Conservation (phyloP, 2,329 filamentous ascomycete species). For the Fusarium napiforme region DNA sequence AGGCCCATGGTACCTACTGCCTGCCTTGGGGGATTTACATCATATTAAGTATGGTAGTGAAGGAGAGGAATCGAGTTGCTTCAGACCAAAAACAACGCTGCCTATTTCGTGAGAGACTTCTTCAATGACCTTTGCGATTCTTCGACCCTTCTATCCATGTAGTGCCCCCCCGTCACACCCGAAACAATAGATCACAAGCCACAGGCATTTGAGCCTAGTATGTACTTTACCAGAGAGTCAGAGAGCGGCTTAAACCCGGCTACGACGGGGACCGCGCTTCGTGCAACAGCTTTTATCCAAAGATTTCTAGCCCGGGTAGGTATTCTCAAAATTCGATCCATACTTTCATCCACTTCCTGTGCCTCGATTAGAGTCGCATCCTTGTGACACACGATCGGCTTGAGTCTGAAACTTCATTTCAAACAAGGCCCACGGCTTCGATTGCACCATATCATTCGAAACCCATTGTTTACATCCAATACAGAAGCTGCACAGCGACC, state of each 20-base stretch:
- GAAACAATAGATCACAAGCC: conserved; percentile 40
- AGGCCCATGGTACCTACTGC: neutral
- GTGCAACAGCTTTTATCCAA: conserved; percentile 22
- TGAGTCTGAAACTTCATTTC: conserved; percentile 11
- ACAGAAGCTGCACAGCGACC: neutral
- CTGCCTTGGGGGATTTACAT: neutral
- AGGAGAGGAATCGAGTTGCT: neutral
- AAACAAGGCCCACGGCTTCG: conserved; percentile 14
- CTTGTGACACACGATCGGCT: conserved; percentile 22
- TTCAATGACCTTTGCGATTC: neutral
- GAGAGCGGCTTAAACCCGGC: conserved; percentile 31
- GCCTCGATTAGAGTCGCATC: conserved; percentile 34
- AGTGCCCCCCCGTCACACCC: conserved; percentile 28
- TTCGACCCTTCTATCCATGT: conserved; percentile 16
- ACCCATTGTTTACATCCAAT: neutral
- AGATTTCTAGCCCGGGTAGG: conserved; percentile 6
- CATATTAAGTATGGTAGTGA: neutral
- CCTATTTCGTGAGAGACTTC: conserved; percentile 1
- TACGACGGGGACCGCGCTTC: conserved; percentile 24
- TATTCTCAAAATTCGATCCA: conserved; percentile 39
- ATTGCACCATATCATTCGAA: conserved; percentile 1
- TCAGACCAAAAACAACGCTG: neutral
- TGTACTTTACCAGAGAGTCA: neutral
- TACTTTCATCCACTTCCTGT: conserved; percentile 42
- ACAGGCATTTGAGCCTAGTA: conserved; percentile 8